Percentiles rank a stretch among this genome's conserved stretches.
Conservation (phyloP, 352 stramenopile genomes). For the Plasmopara halstedii region DNA sequence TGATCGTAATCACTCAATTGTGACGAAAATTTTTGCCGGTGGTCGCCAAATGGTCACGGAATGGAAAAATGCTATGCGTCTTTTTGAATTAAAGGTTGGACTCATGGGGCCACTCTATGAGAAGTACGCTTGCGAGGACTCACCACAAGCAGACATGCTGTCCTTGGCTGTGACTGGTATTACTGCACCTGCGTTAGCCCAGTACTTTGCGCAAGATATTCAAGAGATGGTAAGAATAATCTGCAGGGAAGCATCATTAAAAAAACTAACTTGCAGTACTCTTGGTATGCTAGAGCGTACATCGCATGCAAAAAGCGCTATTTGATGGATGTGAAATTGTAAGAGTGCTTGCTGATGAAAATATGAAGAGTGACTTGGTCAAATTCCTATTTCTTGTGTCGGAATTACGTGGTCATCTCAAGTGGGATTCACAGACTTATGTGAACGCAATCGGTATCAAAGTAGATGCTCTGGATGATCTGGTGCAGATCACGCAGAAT, state of each 20-base stretch:
- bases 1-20: constrained; percentile 16
- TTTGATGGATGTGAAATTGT: constrained; percentile 36
- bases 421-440: constrained; percentile 35
- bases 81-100: constrained; percentile 75
- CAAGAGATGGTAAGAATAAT: constrained; percentile 73
- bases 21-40: constrained; percentile 24
- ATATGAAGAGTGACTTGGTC: constrained; percentile 32
- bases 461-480: constrained; percentile 22
- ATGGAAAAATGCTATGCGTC: constrained; percentile 71
- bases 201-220: constrained; percentile 81
- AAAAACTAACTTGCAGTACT: too few species aligned
- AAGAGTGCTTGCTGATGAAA: constrained; percentile 19
- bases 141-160: constrained; percentile 72
- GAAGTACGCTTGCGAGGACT: constrained; percentile 58
- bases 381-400: constrained; percentile 40
- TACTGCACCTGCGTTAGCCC: constrained; percentile 47
- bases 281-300: constrained; percentile 48
- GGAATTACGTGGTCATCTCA: constrained; percentile 42
- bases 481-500: constrained; percentile 25
- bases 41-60: constrained; percentile 39
- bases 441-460: constrained; percentile 30
- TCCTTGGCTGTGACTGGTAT: constrained; percentile 48
- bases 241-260: too few species aligned
- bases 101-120: constrained; percentile 69
- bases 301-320: constrained; percentile 51